phyloP scores from a whole-genome alignment of 2,329 filamentous ascomycete genomes.

The Sphaerulina musiva region DNA sequence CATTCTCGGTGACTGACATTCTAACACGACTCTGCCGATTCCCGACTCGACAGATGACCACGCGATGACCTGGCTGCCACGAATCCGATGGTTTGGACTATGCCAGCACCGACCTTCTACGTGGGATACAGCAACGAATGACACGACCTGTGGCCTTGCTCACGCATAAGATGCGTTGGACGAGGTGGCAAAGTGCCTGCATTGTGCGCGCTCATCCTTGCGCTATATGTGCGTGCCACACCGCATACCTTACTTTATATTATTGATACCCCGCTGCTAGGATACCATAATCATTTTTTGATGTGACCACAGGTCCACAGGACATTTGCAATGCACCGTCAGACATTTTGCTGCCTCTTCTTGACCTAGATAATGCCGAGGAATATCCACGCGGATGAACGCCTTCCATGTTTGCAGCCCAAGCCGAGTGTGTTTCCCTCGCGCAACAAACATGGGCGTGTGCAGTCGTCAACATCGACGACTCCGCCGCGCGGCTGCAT shows the following conservation, averaged over 20 bases:
- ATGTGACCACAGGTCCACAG: not conserved
- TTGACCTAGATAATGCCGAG: not conserved
- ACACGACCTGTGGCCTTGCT: slow-evolving; percentile 6
- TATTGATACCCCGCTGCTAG: slow-evolving; percentile 7
- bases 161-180: slow-evolving; percentile 6
- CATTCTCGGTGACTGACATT: slow-evolving; percentile 47
- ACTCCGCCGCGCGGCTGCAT: not conserved
- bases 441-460: not conserved
- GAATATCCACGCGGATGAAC: not conserved
- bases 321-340: not conserved
- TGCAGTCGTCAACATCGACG: not conserved
- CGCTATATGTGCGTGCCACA: not conserved
- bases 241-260: slow-evolving; percentile 2
- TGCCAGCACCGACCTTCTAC: slow-evolving; percentile 3
- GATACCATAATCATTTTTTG: not conserved
- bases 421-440: not conserved
- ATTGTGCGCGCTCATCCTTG: slow-evolving; percentile 4
- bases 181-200: slow-evolving; percentile 4
- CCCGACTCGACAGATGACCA: slow-evolving; percentile 1
- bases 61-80: slow-evolving; percentile 2
- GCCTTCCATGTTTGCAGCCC: not conserved
- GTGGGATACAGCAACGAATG: slow-evolving; percentile 7
- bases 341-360: not conserved
- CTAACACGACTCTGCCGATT: not conserved
- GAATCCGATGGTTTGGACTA: slow-evolving; percentile 4